These are phyloP conservation scores for Eucalyptus pumila DNA, from an alignment of 345 rosid genomes.

Conservation along the genomic window DNA sequence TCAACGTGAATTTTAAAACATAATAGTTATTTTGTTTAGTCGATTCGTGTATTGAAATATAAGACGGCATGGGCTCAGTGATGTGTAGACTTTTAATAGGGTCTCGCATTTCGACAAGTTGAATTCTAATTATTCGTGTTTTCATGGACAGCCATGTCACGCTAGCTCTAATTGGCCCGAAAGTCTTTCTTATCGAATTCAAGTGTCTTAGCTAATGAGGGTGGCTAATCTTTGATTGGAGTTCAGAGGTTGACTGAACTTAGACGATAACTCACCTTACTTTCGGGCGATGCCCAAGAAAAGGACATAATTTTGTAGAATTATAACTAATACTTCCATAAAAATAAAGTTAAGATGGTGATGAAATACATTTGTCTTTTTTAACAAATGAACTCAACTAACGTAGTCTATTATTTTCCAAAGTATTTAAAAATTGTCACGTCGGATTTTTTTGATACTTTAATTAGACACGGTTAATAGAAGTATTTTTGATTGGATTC, in stretches of 20 bases:
- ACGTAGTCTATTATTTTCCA: background rate
- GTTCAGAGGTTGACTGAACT: background rate
- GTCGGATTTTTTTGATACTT: background rate
- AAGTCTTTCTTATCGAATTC: background rate
- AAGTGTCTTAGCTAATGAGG: background rate
- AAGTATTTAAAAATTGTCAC: background rate
- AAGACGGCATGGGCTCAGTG: background rate
- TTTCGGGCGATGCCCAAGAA: too few relatives aligned
- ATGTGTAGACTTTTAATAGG: background rate
- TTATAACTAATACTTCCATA: background rate
- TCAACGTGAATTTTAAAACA: background rate
- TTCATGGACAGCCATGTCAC: accelerated
- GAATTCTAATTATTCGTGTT: background rate
- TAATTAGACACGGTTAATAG: background rate
- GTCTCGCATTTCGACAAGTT: background rate
- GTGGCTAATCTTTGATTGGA: background rate
- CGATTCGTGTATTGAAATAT: background rate
- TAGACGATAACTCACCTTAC: background rate
- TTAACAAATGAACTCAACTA: background rate
- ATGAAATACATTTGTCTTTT: background rate
- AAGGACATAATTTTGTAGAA: background rate
- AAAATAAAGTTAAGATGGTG: background rate
- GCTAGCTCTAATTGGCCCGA: background rate
- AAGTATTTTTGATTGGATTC: background rate
- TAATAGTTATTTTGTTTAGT: background rate